Evolutionary conservation across 805 yeast genomes (phyloP).

Genomic region (Candida ponderosae): DNA sequence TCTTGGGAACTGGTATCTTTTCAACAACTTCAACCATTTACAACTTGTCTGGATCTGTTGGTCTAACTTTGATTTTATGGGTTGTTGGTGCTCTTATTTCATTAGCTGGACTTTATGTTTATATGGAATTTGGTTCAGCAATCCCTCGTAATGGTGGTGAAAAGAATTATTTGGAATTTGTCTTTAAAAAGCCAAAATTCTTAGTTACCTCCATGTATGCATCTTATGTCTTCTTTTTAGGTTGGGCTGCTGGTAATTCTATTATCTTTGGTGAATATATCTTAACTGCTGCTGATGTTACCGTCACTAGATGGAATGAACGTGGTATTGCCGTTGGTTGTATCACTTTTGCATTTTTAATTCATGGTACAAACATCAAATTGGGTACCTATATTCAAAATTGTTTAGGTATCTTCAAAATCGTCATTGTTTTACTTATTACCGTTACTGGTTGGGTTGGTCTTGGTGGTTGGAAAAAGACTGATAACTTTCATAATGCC

Average conservation of each 20-base stretch:
- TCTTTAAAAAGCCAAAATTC: slow-evolving; percentile 61
- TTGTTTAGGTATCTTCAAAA: slow-evolving; percentile 62
- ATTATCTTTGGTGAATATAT: slow-evolving; percentile 75
- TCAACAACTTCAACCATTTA: slow-evolving; percentile 58
- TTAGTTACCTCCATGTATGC: slow-evolving; percentile 61
- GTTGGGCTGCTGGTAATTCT: slow-evolving; percentile 84
- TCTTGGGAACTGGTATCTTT: slow-evolving; percentile 73
- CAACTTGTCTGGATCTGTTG: slow-evolving; percentile 56
- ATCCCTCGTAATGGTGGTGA: slow-evolving; percentile 84
- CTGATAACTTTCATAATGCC: slow-evolving; percentile 54
- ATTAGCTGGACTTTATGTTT: slow-evolving; percentile 53
- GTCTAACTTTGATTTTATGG: slow-evolving; percentile 67
- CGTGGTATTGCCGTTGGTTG: slow-evolving; percentile 73
- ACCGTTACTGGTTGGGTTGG: slow-evolving; percentile 80
- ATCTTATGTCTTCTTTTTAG: slow-evolving; percentile 63
- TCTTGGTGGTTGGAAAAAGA: slow-evolving; percentile 59
- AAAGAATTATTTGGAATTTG: slow-evolving; percentile 69
- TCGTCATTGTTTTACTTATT: slow-evolving; percentile 62
- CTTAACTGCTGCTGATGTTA: slow-evolving; percentile 63
- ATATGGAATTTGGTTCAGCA: slow-evolving; percentile 75
- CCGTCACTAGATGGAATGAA: slow-evolving; percentile 66
- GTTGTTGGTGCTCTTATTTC: slow-evolving; percentile 68
- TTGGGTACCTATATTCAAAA: slow-evolving; percentile 62
- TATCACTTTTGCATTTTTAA: slow-evolving; percentile 58
- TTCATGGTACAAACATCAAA: slow-evolving; percentile 55